Evolutionary conservation across 1,284 basidiomycete species (phyloP).

Genomic region (Heliocybe sulcata): DNA sequence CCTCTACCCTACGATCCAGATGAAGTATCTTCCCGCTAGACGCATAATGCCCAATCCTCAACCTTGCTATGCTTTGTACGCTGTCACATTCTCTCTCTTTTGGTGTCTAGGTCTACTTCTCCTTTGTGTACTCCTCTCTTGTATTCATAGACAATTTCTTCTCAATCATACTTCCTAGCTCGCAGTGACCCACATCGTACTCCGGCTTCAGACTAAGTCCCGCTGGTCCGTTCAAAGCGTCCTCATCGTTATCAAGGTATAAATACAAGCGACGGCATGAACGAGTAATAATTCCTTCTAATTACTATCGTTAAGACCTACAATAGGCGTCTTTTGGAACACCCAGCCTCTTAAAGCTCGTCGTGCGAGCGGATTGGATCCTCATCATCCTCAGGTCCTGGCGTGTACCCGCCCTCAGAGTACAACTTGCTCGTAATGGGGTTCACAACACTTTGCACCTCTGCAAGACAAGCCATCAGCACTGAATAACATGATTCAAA

Average conservation of each 20-base stretch:
- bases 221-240: not conserved
- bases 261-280: not conserved
- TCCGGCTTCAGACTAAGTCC: too few species aligned
- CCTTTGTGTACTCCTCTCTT: not conserved
- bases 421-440: slow-evolving; percentile 78
- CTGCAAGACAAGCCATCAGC: slow-evolving; percentile 19
- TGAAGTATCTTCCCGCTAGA: slow-evolving; percentile 1
- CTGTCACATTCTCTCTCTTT: not conserved
- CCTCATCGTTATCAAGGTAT: not conserved
- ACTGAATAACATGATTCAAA: not conserved
- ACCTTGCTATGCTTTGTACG: not conserved
- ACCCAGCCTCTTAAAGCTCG: slow-evolving; percentile 44
- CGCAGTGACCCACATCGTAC: not conserved
- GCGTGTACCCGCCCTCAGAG: slow-evolving; percentile 29
- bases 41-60: not conserved
- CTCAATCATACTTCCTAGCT: not conserved
- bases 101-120: not conserved
- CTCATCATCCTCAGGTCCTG: slow-evolving; percentile 37
- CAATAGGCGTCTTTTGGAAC: not conserved
- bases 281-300: not conserved
- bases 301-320: not conserved
- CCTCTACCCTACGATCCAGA: not conserved
- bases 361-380: slow-evolving; percentile 57
- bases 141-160: not conserved
- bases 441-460: slow-evolving; percentile 53